Evolutionary conservation across 2,329 filamentous ascomycete species (phyloP), one percentile per base, ranked within the genome.

Genomic region (Zasmidium angulare): DNA sequence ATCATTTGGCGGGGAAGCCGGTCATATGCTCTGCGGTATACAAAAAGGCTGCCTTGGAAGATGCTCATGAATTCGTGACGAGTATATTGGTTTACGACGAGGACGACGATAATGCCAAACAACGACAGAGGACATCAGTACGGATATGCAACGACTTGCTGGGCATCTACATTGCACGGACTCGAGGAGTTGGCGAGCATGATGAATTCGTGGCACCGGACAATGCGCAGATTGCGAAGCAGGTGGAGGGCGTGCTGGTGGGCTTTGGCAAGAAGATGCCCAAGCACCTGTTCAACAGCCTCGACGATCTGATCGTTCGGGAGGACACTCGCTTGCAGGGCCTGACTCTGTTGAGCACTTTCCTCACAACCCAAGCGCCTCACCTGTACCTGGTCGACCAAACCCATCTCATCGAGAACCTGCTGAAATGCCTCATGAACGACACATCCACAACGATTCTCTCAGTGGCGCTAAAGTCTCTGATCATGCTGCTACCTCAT

Each of bases 401-500:
- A 64, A 93, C 89, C 1, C 83, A 86, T 0, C 78, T 95, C 1
- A 88, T 95, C 65, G 82, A 84, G 59, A 86, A 89, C 70, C 78
- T 95, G 20, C 77, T 93, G 54, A 86, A 84, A 68, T 93, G 89
- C 63, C 79, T 95, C 1, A 88, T 91, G 74, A 84, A 84, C 56
- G 90, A 95, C 72, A 89, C 88, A 1, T 93, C 89, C 0, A 90
- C 89, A 0, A 87, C 88, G 0, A 85, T 89, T 2, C 82, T 93
- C n/a, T 89, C 89, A 1, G 78, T 91, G 47, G 89, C 89, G 1
- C 77, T 95, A 54, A 89, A 89, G 3, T 84, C 86, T 7, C 75
- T 95, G 59, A 88, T 90, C 64, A 95, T 95, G 90, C 85, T 93
- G 24, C 74, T 95, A 52, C 90, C 90, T 1, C 89, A 93, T 70